Conservation (phyloP, 225 moss, liverwort and hornwort species). For the Asterella californica region DNA sequence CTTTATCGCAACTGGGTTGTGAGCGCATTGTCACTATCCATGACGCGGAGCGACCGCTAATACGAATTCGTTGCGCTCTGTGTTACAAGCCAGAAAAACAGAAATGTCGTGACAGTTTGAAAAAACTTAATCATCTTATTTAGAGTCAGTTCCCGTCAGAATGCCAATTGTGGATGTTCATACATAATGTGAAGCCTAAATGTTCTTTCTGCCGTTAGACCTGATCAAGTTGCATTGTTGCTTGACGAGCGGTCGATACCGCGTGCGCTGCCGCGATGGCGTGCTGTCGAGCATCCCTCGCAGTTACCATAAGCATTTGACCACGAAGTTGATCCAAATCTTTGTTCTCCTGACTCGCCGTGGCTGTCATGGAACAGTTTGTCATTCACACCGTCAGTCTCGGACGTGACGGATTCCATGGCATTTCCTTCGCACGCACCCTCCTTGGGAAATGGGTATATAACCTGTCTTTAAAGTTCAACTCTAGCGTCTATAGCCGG, state of each 20-base stretch:
- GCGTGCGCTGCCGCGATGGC: slow-evolving; percentile 63
- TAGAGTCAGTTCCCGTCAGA: neutral
- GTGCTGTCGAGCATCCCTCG: slow-evolving; percentile 66
- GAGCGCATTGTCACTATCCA: neutral
- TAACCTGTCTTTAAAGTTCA: no score
- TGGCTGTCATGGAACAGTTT: slow-evolving; percentile 37
- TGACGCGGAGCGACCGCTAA: neutral
- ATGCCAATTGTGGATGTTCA: neutral
- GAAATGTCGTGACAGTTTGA: neutral
- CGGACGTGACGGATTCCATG: neutral
- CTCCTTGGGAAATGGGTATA: no score
- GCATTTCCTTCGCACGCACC: neutral
- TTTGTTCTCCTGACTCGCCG: slow-evolving; percentile 53
- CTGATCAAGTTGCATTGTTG: slow-evolving; percentile 90
- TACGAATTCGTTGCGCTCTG: neutral
- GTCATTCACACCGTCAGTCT: neutral
- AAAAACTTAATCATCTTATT: neutral
- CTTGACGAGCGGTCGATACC: slow-evolving; percentile 68
- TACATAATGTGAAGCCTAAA: neutral
- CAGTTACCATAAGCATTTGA: slow-evolving; percentile 60
- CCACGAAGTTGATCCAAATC: slow-evolving; percentile 73
- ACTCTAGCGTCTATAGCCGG: no score
- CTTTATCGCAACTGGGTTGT: neutral
- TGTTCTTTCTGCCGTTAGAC: slow-evolving; percentile 22
- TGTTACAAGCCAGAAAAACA: neutral